phyloP scores from a whole-genome alignment of 2,329 filamentous ascomycete genomes.

The Cadophora sp. region DNA sequence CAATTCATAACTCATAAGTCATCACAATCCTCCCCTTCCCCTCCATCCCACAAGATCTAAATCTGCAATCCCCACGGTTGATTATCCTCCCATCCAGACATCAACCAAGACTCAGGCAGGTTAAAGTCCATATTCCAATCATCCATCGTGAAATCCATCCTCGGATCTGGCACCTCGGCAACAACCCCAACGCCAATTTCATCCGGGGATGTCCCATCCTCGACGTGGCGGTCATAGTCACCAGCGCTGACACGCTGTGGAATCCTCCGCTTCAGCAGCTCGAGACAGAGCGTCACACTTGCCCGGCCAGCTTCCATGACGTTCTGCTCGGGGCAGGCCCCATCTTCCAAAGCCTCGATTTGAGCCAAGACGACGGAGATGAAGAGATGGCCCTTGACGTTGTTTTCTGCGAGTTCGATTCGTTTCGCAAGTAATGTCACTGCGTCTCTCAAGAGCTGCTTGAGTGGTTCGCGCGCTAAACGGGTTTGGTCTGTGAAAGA shows the following conservation, averaged over 20 bases:
- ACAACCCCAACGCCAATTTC: background rate
- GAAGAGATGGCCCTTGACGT: constrained; percentile 53
- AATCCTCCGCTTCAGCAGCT: constrained; percentile 26
- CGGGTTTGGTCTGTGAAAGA: constrained; percentile 44
- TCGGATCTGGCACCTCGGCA: constrained; percentile 3
- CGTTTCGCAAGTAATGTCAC: constrained; percentile 43
- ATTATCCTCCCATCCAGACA: constrained; percentile 29
- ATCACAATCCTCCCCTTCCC: no score
- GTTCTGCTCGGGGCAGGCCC: constrained; percentile 21
- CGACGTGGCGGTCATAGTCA: constrained; percentile 22
- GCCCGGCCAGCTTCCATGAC: constrained; percentile 32
- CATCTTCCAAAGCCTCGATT: constrained; percentile 44
- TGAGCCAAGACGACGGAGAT: constrained; percentile 50
- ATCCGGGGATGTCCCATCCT: constrained; percentile 17
- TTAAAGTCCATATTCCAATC: constrained; percentile 31
- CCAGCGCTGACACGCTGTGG: background rate
- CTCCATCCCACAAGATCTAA: background rate
- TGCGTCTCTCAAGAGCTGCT: constrained; percentile 44
- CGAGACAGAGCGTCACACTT: constrained; percentile 32
- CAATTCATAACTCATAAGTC: no score
- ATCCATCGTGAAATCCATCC: constrained; percentile 24
- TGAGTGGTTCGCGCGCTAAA: constrained; percentile 44
- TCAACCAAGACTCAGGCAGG: constrained; percentile 27
- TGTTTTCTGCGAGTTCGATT: constrained; percentile 51
- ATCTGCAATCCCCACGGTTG: constrained; percentile 25